Evolutionary conservation across 345 rosid genomes (phyloP).

Genomic region (Cochlearia excelsa): DNA sequence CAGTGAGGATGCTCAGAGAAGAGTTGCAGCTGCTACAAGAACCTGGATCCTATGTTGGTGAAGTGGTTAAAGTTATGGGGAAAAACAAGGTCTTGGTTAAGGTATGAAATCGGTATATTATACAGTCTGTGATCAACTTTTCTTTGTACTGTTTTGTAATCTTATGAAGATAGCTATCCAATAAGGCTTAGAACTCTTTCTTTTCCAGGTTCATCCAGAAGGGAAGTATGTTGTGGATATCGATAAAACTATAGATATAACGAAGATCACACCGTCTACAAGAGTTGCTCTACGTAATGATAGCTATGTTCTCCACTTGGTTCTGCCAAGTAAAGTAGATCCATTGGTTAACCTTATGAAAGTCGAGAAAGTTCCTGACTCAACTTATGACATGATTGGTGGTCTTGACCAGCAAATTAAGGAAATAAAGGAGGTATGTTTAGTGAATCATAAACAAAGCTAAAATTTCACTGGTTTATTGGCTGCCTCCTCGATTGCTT

Average conservation of each 20-base stretch:
- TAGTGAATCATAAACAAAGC: not conserved
- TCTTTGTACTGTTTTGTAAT: not conserved
- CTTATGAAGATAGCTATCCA: not conserved
- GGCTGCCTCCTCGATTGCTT: not conserved
- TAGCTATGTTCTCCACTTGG: conserved; percentile 91
- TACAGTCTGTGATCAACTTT: not conserved
- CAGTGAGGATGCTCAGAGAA: conserved; percentile 95
- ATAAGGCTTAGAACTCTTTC: conserved; percentile 7
- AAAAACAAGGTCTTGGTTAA: conserved; percentile 94
- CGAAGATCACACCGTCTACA: conserved; percentile 87
- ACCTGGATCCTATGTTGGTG: conserved; percentile 99
- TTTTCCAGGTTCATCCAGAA: conserved; percentile 90
- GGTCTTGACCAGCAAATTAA: conserved; percentile 99
- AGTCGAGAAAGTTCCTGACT: conserved; percentile 98
- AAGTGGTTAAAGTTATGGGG: conserved; percentile 98
- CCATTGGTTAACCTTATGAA: conserved; percentile 98
- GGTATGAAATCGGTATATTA: conserved; percentile 41
- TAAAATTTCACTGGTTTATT: not conserved
- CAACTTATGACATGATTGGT: conserved; percentile 98
- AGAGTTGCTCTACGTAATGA: conserved; percentile 99
- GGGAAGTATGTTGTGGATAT: conserved; percentile 96
- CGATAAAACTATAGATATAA: conserved; percentile 90
- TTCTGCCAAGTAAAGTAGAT: conserved; percentile 95
- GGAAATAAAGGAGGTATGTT: conserved; percentile 85
- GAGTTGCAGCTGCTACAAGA: conserved; percentile 96